Evolutionary conservation across 129 eudicot species (phyloP).

Genomic region (Pulicaria dysenterica): DNA sequence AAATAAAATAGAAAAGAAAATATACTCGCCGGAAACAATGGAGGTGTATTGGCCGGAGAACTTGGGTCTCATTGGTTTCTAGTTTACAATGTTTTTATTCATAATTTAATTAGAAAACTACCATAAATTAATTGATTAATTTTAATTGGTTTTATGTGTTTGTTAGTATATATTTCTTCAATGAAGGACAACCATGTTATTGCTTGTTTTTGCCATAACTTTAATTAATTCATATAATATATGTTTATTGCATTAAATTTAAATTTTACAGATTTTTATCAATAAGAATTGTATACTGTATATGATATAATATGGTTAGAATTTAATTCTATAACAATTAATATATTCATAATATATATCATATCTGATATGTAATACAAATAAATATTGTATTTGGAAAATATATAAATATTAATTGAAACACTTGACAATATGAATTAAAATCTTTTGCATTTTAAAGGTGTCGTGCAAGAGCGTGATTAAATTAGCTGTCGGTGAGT

Average conservation of each 20-base stretch:
- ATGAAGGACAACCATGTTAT: too few relatives aligned
- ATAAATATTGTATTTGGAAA: neutral
- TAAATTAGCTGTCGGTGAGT: conserved; percentile 44
- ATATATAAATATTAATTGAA: neutral
- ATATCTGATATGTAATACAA: neutral
- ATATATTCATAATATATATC: too few relatives aligned
- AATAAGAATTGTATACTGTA: neutral
- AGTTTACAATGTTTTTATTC: too few relatives aligned
- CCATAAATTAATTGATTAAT: too few relatives aligned
- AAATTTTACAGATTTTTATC: too few relatives aligned
- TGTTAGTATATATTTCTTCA: too few relatives aligned
- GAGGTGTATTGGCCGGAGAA: conserved; percentile 12
- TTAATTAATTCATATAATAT: too few relatives aligned
- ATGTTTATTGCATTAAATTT: too few relatives aligned
- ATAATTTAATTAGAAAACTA: too few relatives aligned
- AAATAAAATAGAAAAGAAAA: neutral
- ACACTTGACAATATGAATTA: neutral
- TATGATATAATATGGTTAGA: neutral
- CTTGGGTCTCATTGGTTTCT: conserved; percentile 8
- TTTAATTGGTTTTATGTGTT: too few relatives aligned
- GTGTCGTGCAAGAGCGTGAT: conserved; percentile 18
- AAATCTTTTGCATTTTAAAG: conserved; percentile 1
- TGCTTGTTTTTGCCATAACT: too few relatives aligned
- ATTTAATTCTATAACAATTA: neutral
- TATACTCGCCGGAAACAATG: conserved; percentile 10